Conservation (phyloP, 208 protist species). For the Acanthamoeba royreba region DNA sequence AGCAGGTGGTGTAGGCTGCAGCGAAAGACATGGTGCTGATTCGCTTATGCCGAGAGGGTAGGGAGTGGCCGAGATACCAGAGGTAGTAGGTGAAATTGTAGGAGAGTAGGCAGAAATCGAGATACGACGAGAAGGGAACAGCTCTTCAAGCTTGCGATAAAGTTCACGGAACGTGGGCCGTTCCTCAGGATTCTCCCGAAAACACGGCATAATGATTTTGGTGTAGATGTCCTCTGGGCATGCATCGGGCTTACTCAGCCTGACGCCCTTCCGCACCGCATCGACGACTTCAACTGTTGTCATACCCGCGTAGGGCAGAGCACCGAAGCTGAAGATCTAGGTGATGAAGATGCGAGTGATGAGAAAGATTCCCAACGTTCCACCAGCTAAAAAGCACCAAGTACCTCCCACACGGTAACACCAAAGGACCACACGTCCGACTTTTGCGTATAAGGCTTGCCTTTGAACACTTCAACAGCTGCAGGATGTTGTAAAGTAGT, state of each 20-base stretch:
- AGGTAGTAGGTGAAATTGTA: neutral
- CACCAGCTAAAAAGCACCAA: too few relatives aligned
- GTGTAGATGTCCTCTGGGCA: conserved; percentile 23
- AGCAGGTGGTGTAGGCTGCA: neutral
- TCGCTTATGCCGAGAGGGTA: neutral
- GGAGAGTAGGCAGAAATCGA: neutral
- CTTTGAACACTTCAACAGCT: conserved; percentile 43
- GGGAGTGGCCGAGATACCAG: neutral
- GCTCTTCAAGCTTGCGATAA: neutral
- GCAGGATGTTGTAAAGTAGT: too few relatives aligned
- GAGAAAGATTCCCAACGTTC: too few relatives aligned
- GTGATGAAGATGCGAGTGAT: neutral
- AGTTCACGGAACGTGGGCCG: conserved; percentile 3
- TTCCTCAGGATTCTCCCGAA: neutral
- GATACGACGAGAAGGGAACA: neutral
- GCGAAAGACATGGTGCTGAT: neutral
- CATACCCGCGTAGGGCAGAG: conserved; percentile 4
- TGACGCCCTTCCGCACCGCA: neutral
- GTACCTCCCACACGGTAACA: conserved; percentile 40
- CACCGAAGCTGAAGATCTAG: conserved; percentile 44
- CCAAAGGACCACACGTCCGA: conserved; percentile 32
- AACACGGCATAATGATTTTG: neutral
- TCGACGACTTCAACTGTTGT: conserved; percentile 2
- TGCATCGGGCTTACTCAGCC: neutral
- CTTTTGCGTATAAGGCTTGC: neutral